Evolutionary conservation across 306 rosid species (phyloP), one percentile per base, ranked within the genome.

Genomic region (Vigna angularis): DNA sequence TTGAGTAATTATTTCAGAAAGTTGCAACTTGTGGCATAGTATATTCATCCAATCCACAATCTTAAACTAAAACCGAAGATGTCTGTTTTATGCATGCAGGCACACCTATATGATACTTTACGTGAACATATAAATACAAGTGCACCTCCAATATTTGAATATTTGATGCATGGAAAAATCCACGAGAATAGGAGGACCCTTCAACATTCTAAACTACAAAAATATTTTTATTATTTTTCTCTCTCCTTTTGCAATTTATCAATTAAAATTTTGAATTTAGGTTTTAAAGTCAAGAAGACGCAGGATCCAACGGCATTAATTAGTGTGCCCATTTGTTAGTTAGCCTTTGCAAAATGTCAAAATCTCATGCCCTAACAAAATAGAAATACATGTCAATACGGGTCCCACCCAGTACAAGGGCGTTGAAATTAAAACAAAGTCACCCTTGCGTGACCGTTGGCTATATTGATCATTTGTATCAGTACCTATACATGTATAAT

Each of bases 351-450:
- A 20, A 51, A 77, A 52, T 34, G 52, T 9, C 80, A 73, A 78
- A 56, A 34, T 55, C 16, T 55, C 24, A 68, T 45, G 4, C 66
- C 62, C 63, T 56, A 13, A n/a, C 17, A 76, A 20, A 75, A 17
- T 59, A 50, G 32, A 81, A 51, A 67, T 58, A 50, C 8, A 59
- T 32, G 24, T 50, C 40, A 74, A 47, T 58, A 44, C 22, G 59
- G 61, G 77, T 51, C 34, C 74, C 81, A 48, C 45, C 45, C 63
- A 40, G 48, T 48, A 70, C 44, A 12, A 26, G 30, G 38, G 6
- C 28, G 68, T 55, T 79, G 47, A 34, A 56, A 53, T 73, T 48
- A 11, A 44, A 73, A 66, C 36, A 1, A 44, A 64, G 67, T 61
- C 48, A 58, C 17, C 3, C 16, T 58, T 59, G 28, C 51, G 42